A percentile compares a stretch with the other conserved stretches of the same genome.
Conservation (phyloP, 2,329 filamentous ascomycete species). For the Trichoderma koningiopsis region DNA sequence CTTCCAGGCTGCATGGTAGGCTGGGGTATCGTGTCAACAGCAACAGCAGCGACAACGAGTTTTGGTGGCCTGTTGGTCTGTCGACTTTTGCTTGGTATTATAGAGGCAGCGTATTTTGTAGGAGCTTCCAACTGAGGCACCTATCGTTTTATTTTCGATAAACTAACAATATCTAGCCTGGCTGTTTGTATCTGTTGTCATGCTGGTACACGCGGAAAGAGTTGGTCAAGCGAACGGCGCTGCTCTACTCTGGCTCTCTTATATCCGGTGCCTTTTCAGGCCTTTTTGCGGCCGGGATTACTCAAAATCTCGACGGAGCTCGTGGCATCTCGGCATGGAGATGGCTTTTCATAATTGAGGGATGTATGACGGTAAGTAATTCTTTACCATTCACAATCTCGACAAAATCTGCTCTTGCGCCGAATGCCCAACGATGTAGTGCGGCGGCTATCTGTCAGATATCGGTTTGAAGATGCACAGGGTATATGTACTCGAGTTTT, state of each 20-base stretch:
- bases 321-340: background rate
- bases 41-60: background rate
- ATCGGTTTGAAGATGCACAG: background rate
- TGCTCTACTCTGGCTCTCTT: background rate
- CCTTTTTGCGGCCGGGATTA: background rate
- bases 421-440: background rate
- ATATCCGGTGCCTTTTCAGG: background rate
- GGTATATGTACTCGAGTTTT: background rate
- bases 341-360: background rate
- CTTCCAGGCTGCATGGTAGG: background rate
- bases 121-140: background rate
- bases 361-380: background rate
- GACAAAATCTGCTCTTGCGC: background rate
- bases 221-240: background rate
- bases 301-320: background rate
- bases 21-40: background rate
- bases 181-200: background rate
- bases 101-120: background rate
- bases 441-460: background rate
- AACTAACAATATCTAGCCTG: background rate
- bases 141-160: background rate
- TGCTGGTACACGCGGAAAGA: background rate
- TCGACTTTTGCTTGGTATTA: background rate
- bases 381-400: background rate
- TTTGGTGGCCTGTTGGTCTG: background rate